A percentile compares a stretch with the other conserved stretches of the same genome.
Conservation (phyloP, 1,284 basidiomycete species). For the Lignosus rhinocerotis region DNA sequence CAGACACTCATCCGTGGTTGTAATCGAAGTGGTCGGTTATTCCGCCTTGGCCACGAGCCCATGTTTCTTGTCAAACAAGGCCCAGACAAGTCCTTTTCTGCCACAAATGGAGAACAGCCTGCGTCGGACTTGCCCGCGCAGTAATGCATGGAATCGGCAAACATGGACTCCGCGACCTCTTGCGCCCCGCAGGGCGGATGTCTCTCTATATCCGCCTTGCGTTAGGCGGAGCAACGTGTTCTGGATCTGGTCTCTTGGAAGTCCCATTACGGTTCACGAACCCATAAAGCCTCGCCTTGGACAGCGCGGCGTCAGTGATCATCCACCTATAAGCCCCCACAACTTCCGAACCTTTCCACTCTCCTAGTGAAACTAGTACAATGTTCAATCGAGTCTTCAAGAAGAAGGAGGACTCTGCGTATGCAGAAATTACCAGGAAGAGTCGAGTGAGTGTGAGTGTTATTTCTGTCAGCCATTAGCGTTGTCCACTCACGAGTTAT, state of each 20-base stretch:
- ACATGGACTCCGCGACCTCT: no score
- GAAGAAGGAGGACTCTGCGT: slow-evolving; percentile 8
- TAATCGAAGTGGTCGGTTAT: no score
- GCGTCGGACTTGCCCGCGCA: neutral
- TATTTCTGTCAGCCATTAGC: no score
- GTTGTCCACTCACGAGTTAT: neutral
- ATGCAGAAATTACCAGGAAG: neutral
- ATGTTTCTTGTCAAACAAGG: no score
- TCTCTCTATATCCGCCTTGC: slow-evolving; percentile 14
- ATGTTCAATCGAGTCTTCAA: slow-evolving; percentile 19
- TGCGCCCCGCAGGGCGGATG: slow-evolving; percentile 9
- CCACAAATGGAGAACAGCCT: neutral
- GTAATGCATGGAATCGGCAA: neutral
- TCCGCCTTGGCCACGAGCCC: no score
- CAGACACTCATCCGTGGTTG: no score
- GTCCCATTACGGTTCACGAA: neutral
- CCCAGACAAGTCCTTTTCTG: no score
- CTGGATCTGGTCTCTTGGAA: neutral
- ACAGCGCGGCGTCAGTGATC: neutral
- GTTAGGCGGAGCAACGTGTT: neutral
- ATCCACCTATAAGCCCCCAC: neutral
- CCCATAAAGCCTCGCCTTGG: slow-evolving; percentile 1
- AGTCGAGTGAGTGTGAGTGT: slow-evolving; percentile 12
- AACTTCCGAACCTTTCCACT: neutral
- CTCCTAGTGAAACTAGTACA: slow-evolving; percentile 1